phyloP scores from a whole-genome alignment of 169 alveolate species.

The Eimeria maxima region DNA sequence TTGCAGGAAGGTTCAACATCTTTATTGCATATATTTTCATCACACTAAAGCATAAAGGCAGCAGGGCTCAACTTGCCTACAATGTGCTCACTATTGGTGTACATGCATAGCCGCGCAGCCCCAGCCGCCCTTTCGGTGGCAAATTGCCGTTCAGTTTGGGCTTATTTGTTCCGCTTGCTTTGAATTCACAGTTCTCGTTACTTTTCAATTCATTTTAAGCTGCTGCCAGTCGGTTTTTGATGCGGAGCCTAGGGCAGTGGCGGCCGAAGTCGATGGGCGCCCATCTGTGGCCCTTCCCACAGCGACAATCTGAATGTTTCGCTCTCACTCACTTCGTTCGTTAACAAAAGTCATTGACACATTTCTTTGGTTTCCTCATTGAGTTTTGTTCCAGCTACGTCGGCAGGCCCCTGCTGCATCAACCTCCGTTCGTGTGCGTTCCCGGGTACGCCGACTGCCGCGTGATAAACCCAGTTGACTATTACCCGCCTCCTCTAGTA shows the following conservation, averaged over 20 bases:
- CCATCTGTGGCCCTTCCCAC: neutral
- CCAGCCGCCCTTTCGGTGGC: neutral
- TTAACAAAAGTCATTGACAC: neutral
- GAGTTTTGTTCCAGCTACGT: neutral
- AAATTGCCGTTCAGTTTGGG: neutral
- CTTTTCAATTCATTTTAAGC: neutral
- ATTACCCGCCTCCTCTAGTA: neutral
- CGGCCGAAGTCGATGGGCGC: neutral
- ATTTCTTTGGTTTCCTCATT: neutral
- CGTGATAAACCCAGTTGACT: neutral
- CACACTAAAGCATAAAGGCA: neutral
- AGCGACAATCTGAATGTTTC: too few relatives aligned
- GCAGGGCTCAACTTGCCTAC: neutral
- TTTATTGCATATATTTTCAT: neutral
- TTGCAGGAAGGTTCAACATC: neutral
- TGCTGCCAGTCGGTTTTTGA: neutral
- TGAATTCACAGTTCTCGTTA: neutral
- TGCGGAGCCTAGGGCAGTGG: neutral
- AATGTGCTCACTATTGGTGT: neutral
- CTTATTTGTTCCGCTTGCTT: neutral
- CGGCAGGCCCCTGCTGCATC: neutral
- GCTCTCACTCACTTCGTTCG: neutral
- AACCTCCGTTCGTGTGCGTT: too few relatives aligned
- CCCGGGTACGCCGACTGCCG: neutral
- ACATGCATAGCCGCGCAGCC: slow-evolving; percentile 2